These are phyloP conservation scores for Monilinia aucupariae DNA, from an alignment of 2,329 filamentous ascomycete genomes.

Conservation along the genomic window DNA sequence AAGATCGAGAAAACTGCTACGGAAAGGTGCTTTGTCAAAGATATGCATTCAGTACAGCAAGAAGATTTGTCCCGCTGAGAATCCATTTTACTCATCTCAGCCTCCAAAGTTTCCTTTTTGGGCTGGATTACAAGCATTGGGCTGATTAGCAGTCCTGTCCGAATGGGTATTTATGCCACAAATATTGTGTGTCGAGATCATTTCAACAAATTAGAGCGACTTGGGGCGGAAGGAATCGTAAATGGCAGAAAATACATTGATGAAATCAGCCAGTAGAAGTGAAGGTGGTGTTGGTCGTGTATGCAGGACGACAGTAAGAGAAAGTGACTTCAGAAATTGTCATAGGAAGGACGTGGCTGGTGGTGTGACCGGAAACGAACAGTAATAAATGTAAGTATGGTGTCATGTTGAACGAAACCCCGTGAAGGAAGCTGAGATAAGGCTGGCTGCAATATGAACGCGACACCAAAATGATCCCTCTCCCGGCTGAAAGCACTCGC, in stretches of 20 bases:
- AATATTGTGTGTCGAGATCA: background rate
- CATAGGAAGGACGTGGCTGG: conserved; percentile 12
- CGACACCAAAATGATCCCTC: background rate
- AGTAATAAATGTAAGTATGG: background rate
- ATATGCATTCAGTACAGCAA: background rate
- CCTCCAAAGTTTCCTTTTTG: conserved; percentile 18
- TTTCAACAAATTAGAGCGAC: conserved; percentile 5
- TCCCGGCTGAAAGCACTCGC: background rate
- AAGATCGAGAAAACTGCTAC: conserved; percentile 2
- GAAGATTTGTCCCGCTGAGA: background rate
- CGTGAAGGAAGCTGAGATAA: background rate
- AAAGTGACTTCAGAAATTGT: background rate
- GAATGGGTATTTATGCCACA: background rate
- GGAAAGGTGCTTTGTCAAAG: conserved; percentile 14
- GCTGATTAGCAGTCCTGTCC: background rate
- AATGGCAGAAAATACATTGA: background rate
- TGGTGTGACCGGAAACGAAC: conserved; percentile 1
- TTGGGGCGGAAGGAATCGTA: conserved; percentile 8
- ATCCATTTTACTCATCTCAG: conserved; percentile 17
- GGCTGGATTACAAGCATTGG: conserved; percentile 6
- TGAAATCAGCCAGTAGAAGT: conserved; percentile 2
- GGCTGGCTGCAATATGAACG: background rate
- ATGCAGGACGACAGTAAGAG: conserved; percentile 9
- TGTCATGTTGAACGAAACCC: background rate
- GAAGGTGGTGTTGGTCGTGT: conserved; percentile 9